phyloP scores from a whole-genome alignment of 2,329 filamentous ascomycete genomes.

The Arthrobotrys sphaeroides region DNA sequence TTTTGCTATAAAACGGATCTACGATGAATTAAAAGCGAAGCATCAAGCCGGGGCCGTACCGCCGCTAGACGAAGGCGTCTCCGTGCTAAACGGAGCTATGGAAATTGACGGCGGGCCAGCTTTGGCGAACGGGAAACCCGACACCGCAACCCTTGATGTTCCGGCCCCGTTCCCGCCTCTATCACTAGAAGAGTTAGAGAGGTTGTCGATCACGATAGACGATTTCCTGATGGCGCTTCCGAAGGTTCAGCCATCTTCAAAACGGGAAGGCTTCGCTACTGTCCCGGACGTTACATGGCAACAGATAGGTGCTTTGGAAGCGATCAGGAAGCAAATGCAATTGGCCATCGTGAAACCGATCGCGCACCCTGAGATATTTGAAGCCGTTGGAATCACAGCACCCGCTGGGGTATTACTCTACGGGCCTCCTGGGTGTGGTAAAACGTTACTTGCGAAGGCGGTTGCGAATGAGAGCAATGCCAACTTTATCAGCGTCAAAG shows the following conservation, averaged over 20 bases:
- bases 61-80: constrained; percentile 16
- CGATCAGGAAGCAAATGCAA: constrained; percentile 81
- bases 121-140: constrained; percentile 7
- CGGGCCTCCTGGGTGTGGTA: constrained; percentile 96
- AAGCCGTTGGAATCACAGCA: constrained; percentile 77
- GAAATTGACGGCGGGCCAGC: constrained; percentile 58
- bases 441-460: constrained; percentile 94
- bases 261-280: constrained; percentile 92
- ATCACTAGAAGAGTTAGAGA: constrained; percentile 54
- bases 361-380: constrained; percentile 79
- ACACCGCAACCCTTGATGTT: background rate
- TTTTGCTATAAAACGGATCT: constrained; percentile 71
- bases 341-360: constrained; percentile 91
- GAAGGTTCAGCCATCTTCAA: constrained; percentile 79
- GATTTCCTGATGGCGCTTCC: constrained; percentile 80
- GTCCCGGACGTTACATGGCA: constrained; percentile 93
- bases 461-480: constrained; percentile 94
- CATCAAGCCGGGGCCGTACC: constrained; percentile 56
- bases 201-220: constrained; percentile 69
- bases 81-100: constrained; percentile 46
- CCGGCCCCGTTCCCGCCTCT: constrained; percentile 38
- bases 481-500: constrained; percentile 98
- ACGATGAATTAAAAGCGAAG: constrained; percentile 68
- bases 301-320: constrained; percentile 84
- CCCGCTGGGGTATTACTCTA: constrained; percentile 91